A percentile compares a stretch with the other conserved stretches of the same genome.
Evolutionary conservation across 164 flowering plant species (phyloP).

Genomic region (Warburgia ugandensis): DNA sequence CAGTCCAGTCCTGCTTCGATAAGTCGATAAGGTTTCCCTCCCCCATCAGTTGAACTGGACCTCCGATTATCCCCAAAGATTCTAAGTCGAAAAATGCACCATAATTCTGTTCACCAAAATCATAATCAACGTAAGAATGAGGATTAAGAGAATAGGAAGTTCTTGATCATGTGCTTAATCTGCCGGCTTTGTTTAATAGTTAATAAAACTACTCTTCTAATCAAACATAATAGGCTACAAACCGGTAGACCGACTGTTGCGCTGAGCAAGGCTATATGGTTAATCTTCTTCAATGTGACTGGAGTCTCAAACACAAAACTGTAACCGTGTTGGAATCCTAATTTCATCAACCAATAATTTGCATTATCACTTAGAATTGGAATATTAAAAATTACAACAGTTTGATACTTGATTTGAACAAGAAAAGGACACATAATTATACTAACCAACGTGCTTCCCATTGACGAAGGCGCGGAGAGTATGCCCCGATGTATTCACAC

Average conservation of each 20-base stretch:
- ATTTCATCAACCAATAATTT: too few relatives aligned
- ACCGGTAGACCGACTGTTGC: slow-evolving; percentile 51
- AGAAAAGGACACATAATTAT: too few relatives aligned
- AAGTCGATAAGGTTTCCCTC: slow-evolving; percentile 31
- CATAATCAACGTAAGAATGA: too few relatives aligned
- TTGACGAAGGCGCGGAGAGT: slow-evolving; percentile 60
- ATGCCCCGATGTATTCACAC: slow-evolving; percentile 52
- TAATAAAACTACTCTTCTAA: too few relatives aligned
- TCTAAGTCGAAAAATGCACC: slow-evolving; percentile 36
- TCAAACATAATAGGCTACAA: too few relatives aligned
- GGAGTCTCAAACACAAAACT: slow-evolving; percentile 24
- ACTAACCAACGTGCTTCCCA: slow-evolving; percentile 40
- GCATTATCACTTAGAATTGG: too few relatives aligned
- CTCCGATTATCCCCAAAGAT: slow-evolving; percentile 33
- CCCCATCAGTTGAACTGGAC: slow-evolving; percentile 44
- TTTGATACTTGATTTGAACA: too few relatives aligned
- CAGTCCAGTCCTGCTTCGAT: slow-evolving; percentile 39
- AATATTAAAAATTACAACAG: too few relatives aligned
- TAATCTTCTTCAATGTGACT: slow-evolving; percentile 31
- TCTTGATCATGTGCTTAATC: too few relatives aligned
- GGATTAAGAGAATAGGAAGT: too few relatives aligned
- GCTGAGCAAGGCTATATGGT: slow-evolving; percentile 48
- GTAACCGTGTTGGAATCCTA: slow-evolving; percentile 36
- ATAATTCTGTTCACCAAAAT: slow-evolving; percentile 60
- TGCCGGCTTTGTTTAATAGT: too few relatives aligned